phyloP scores from a whole-genome alignment of 148 eudicot species.

The Hydrangea macrophylla region DNA sequence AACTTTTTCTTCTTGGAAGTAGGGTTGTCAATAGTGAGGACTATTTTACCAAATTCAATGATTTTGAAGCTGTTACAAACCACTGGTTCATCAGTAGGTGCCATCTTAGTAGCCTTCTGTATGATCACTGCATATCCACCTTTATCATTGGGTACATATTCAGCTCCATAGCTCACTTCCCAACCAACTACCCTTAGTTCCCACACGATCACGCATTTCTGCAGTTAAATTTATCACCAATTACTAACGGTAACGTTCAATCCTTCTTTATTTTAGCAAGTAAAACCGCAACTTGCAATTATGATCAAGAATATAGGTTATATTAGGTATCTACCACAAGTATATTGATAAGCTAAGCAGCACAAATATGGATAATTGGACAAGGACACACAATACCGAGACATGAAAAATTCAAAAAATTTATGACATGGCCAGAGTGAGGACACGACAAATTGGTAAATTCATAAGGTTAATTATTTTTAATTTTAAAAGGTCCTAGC shows the following conservation, averaged over 20 bases:
- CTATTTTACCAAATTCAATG: slow-evolving; percentile 67
- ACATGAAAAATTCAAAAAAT: too few species aligned
- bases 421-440: too few species aligned
- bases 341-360: background rate
- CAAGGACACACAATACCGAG: background rate
- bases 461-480: too few species aligned
- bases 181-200: slow-evolving; percentile 92
- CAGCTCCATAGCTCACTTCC: slow-evolving; percentile 92
- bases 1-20: slow-evolving; percentile 74
- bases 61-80: slow-evolving; percentile 59
- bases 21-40: slow-evolving; percentile 79
- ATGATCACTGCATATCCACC: slow-evolving; percentile 68
- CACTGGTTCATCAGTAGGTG: slow-evolving; percentile 64
- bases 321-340: background rate
- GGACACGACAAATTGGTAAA: too few species aligned
- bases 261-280: too few species aligned
- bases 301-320: background rate
- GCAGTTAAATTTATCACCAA: slow-evolving; percentile 13
- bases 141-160: slow-evolving; percentile 61
- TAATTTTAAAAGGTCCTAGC: too few species aligned
- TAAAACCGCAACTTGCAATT: too few species aligned
- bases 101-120: slow-evolving; percentile 78
- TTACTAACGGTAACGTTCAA: background rate
- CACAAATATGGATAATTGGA: background rate
- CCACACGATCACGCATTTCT: slow-evolving; percentile 77